phyloP scores from a whole-genome alignment of 257 asterid species.

The Solanum ossicruentum region DNA sequence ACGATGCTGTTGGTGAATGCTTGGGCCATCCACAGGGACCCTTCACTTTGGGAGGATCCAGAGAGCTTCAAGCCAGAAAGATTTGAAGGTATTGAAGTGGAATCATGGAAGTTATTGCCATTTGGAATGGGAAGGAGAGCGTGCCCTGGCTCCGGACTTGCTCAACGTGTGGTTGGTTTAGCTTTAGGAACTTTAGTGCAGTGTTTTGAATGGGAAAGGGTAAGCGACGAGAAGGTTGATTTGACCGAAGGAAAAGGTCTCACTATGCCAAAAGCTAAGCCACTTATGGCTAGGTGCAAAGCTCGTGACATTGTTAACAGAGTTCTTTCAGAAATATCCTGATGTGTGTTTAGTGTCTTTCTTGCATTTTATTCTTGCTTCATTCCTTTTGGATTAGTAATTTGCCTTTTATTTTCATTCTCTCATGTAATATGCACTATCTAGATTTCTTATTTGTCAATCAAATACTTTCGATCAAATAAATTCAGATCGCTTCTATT shows the following conservation, averaged over 20 bases:
- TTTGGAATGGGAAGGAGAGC: slow-evolving; percentile 74
- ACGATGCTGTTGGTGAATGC: slow-evolving; percentile 45
- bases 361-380: neutral
- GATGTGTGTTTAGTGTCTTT: neutral
- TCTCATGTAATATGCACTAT: neutral
- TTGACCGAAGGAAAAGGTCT: slow-evolving; percentile 38
- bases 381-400: neutral
- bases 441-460: neutral
- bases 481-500: neutral
- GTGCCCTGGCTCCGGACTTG: slow-evolving; percentile 51
- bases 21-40: slow-evolving; percentile 63
- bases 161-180: slow-evolving; percentile 36
- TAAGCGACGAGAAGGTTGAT: slow-evolving; percentile 24
- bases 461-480: neutral
- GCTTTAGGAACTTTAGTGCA: slow-evolving; percentile 36
- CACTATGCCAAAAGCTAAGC: slow-evolving; percentile 24
- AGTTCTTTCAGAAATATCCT: neutral
- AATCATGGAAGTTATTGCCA: slow-evolving; percentile 26
- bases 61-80: slow-evolving; percentile 39
- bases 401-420: neutral
- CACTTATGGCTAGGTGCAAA: slow-evolving; percentile 34
- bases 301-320: slow-evolving; percentile 10
- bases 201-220: slow-evolving; percentile 45
- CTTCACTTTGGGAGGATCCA: slow-evolving; percentile 42
- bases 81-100: slow-evolving; percentile 17